phyloP scores from a whole-genome alignment of 495 filamentous ascomycete species.

The Hypoxylon crocopeplum region DNA sequence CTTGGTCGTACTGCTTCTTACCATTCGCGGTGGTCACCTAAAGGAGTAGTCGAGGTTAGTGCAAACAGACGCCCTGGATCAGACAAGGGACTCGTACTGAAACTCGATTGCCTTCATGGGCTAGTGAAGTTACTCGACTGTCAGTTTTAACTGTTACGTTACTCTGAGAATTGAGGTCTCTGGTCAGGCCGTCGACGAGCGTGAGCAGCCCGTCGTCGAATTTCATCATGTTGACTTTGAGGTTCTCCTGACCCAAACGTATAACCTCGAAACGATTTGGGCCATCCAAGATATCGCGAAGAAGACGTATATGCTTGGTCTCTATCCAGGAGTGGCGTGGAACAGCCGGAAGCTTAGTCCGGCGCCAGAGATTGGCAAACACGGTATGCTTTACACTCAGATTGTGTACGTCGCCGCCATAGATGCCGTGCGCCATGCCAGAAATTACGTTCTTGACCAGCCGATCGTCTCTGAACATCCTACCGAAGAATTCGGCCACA shows the following conservation, averaged over 20 bases:
- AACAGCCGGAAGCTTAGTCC: background rate
- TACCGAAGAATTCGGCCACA: conserved; percentile 69
- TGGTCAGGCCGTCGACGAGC: conserved; percentile 56
- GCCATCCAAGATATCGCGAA: conserved; percentile 14
- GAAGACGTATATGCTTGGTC: conserved; percentile 18
- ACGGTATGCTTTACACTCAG: conserved; percentile 69
- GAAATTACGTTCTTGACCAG: conserved; percentile 79
- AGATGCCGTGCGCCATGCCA: conserved; percentile 86
- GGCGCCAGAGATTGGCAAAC: conserved; percentile 22
- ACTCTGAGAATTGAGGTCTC: conserved; percentile 48
- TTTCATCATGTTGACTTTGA: conserved; percentile 34
- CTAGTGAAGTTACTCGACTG: conserved; percentile 47
- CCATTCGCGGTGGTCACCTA: conserved; percentile 41
- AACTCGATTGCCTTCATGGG: conserved; percentile 23
- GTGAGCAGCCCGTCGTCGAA: conserved; percentile 66
- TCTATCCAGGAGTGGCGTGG: background rate
- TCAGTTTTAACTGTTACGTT: conserved; percentile 63
- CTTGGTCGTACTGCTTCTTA: conserved; percentile 59
- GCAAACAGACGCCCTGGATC: background rate
- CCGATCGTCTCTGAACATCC: conserved; percentile 57
- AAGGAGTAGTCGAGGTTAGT: conserved; percentile 1
- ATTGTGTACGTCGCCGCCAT: conserved; percentile 87
- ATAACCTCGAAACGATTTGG: conserved; percentile 25
- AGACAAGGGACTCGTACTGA: conserved; percentile 17
- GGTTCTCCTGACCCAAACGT: conserved; percentile 16